These are phyloP conservation scores for Microbotryomycetes sp. DNA, from an alignment of 1,284 basidiomycete genomes.

Conservation along the genomic window DNA sequence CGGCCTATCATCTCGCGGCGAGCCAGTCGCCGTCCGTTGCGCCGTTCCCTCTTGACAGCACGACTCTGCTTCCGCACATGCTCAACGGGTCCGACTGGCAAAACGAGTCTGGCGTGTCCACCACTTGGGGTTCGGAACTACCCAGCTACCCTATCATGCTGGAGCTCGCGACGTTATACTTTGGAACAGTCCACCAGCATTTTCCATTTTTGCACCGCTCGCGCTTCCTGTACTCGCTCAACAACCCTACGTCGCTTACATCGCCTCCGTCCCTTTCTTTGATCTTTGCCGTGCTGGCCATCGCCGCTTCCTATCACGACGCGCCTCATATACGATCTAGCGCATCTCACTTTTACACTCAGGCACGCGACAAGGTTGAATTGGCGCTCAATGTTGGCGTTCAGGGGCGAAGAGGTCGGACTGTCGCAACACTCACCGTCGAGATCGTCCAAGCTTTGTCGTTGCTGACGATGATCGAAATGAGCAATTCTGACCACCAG, in stretches of 20 bases:
- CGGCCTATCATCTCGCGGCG: neutral
- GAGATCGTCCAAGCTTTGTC: constrained; percentile 28
- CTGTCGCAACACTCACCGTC: constrained; percentile 22
- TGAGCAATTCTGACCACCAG: constrained; percentile 28
- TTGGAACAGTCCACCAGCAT: constrained; percentile 21
- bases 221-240: constrained; percentile 28
- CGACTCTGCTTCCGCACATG: neutral
- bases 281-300: constrained; percentile 26
- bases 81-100: neutral
- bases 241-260: constrained; percentile 18
- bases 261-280: constrained; percentile 23
- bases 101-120: neutral
- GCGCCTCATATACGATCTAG: constrained; percentile 5
- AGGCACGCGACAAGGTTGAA: constrained; percentile 22
- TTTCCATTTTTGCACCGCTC: constrained; percentile 29
- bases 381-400: constrained; percentile 16
- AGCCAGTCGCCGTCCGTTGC: neutral
- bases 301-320: constrained; percentile 25
- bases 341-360: constrained; percentile 8
- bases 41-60: neutral
- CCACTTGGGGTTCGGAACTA: constrained; percentile 5
- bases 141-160: constrained; percentile 22
- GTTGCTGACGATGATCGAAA: constrained; percentile 21
- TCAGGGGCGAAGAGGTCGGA: neutral
- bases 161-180: constrained; percentile 28